Evolutionary conservation across 805 yeast genomes (phyloP), one percentile per base, ranked within the genome.

Genomic region (Grigorovia yakushimaensis): DNA sequence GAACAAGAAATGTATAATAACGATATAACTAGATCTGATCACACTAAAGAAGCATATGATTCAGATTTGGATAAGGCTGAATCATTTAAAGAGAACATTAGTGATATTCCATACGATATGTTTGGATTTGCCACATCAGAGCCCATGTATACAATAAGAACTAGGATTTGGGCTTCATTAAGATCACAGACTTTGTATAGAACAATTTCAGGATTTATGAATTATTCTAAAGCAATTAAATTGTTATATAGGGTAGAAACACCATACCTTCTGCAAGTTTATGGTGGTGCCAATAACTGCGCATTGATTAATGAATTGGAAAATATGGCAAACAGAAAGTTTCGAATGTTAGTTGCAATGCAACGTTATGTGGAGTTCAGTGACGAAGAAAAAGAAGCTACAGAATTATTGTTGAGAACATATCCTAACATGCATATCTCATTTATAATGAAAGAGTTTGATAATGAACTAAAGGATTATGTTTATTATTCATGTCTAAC

Each of bases 91-190:
- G 68, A 64, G 23, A 71, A 71, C 55, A 70, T 77, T 36, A 74
- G 75, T 51, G 88, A 85, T 50, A 60, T 85, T 30, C 91, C 94
- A 1, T 79, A 73, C 49, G 78, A 82, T 51, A 79, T 81, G 54
- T 68, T 84, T 53, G 95, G 95, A 0, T 86, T 82, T 64, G 82
- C 79, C 52, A 70, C 77, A 21, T 74, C 88, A 1, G 72, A 78
- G 2, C 81, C 84, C 0, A 81, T 79, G 47, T 78, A 74, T 54
- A 73, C 78, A 2, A 60, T 83, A 51, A 69, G 94, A 61, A 87
- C 95, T 0, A 72, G 95, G 58, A 73, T 87, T 2, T 88, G 96
- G 96, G 85, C 95, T 0, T 85, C 95, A 0, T 66, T 84, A 46
- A 72, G 95, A 57, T 77, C 86, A 2, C 96, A 88, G 59, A 88